These are phyloP conservation scores for Annona cherimola DNA, from an alignment of 164 flowering plant genomes.

Conservation along the genomic window DNA sequence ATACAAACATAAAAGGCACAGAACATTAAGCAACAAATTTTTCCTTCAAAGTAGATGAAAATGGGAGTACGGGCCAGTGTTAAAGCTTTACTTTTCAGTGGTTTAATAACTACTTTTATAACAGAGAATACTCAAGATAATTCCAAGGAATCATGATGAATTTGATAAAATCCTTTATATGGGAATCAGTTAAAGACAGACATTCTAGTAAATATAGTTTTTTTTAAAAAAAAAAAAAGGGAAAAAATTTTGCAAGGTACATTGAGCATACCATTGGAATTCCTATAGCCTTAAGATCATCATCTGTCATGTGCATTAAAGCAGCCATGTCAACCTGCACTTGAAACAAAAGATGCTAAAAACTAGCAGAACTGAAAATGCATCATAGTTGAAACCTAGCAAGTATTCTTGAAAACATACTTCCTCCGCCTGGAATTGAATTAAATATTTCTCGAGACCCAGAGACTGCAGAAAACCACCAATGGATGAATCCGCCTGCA, in stretches of 20 bases:
- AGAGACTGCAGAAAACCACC: constrained; percentile 70
- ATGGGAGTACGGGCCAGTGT: not conserved
- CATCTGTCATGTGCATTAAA: constrained; percentile 81
- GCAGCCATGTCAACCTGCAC: constrained; percentile 80
- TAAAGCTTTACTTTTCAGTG: not conserved
- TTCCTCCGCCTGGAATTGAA: constrained; percentile 89
- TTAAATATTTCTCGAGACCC: constrained; percentile 81
- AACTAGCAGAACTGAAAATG: not conserved
- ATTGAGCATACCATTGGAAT: constrained; percentile 72
- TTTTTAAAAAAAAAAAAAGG: not conserved
- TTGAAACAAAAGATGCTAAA: constrained; percentile 9
- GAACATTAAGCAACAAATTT: too few species aligned
- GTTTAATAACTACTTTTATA: not conserved
- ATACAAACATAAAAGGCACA: too few species aligned
- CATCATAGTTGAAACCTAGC: not conserved
- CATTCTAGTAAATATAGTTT: not conserved
- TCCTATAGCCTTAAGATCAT: constrained; percentile 85
- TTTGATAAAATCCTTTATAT: not conserved
- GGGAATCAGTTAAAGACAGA: not conserved
- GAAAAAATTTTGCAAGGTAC: not conserved
- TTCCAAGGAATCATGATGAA: not conserved
- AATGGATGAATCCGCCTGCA: constrained; percentile 64
- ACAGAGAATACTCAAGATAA: not conserved
- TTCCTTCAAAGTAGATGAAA: too few species aligned
- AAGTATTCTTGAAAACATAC: constrained; percentile 28